Base-by-base conservation (phyloP, 768 basidiomycete genomes). In the Bullera alba region DNA sequence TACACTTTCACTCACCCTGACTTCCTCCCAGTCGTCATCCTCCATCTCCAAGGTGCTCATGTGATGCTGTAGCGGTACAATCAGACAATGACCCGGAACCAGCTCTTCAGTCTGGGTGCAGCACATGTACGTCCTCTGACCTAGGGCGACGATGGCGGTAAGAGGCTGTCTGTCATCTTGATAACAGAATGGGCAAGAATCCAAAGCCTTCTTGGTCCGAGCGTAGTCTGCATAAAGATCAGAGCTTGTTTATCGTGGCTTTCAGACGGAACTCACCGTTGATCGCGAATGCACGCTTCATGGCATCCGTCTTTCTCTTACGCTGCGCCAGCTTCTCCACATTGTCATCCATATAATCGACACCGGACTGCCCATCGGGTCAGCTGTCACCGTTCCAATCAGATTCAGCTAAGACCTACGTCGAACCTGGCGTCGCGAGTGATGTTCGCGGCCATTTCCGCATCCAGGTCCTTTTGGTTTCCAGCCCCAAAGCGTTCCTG, bases 1-100 rank as follows among this genome's bases (percentile, higher is more conserved):
- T 7, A 21, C 10, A 23, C 32, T 21, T 19, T n/a, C 16, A 8
- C 84, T 48, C 65, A 93, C 93, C 74, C 80, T 79, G 51, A 90
- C 83, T 79, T 97, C 93, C 55, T 97, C 93, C 93, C 93, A 99
- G 21, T 92, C 85, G 63, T 99, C 93, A 56, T 97, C 91, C 57
- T 99, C 93, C 25, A 82, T 86, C 72, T 97, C 93, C 2, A 99
- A 77, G 78, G 84, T 87, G 37, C 82, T 83, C 39, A 97, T 73
- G 70, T 91, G 84, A 69, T 99, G 95, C 58, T 96, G 88, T 14
- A 95, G 85, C 4, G 95, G 95, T 5, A 96, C 88, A 57, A 99
- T 97, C 23, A 91, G 76, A 65, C 90, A 93, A 67, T 99, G 95
- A 0, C 93, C 92, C 1, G 81, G 78, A 0, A 90, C 80, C n/a